Base-by-base conservation (phyloP, 257 asterid genomes). In the Ajuga chamaepitys region DNA sequence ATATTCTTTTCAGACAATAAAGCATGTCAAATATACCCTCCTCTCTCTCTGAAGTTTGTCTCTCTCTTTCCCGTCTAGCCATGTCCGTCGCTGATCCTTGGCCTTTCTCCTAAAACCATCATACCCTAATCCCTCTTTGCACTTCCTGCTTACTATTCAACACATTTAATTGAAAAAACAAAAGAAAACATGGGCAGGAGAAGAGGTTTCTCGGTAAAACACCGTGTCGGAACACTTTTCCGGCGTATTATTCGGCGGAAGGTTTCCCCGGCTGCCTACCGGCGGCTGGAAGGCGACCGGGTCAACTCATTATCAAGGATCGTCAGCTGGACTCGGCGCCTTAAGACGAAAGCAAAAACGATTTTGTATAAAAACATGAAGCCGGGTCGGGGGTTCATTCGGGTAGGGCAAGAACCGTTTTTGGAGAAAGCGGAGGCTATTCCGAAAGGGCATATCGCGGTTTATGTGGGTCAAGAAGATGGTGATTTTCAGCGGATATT, bases 381-480 rank as follows among this genome's bases (percentile, higher is more conserved):
- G 5, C 41, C 79, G 63, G 81, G 78, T 30, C 58, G 63, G 0
- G 83, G 84, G 0, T 85, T 77, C 76, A 38, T 74, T 48, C 83
- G 76, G 69, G 79, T 81, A 44, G 95, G 95, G 63, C 67, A 70
- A 9, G 86, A 79, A n/a, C 85, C 84, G 59, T 14, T 55, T 52
- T 3, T 5, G 46, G 77, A 69, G 1, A 62, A 59, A 13, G 44
- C 78, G 45, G 81, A 11, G 3, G 46, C 61, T 2, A 78, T 83
- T 26, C 96, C 96, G 56, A 86, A 85, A 63, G 98, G 98, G 34
- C 84, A 88, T 1, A 24, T 83, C 73, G 95, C 95, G 77, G 92
- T 91, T 4, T 91, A 91, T 18, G 95, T 91, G 69, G 96, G 97
- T 1, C 86, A 75, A 53, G 77, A 76, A 40, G 95, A 74, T 14